phyloP scores from a whole-genome alignment of 2,329 filamentous ascomycete species.

The Saccharata proteae region DNA sequence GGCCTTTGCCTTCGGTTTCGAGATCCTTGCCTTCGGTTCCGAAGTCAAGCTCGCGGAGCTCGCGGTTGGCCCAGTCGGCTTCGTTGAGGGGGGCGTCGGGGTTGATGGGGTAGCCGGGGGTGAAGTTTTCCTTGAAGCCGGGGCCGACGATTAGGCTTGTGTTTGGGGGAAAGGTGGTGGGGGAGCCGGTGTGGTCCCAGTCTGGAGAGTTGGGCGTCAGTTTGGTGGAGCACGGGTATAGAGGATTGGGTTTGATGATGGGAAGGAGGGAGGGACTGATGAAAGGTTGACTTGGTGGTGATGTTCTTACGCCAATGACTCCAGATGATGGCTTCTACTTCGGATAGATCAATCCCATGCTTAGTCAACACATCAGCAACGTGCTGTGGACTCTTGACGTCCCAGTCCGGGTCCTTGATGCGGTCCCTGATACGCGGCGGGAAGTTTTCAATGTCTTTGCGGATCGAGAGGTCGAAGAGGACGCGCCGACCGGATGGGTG shows the following conservation, averaged over 20 bases:
- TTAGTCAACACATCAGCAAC: conserved; percentile 27
- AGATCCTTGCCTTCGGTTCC: too few relatives aligned
- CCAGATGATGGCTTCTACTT: conserved; percentile 28
- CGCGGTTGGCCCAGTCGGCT: conserved; percentile 14
- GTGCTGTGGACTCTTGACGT: conserved; percentile 30
- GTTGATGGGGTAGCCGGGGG: conserved; percentile 35
- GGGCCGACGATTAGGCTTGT: conserved; percentile 42
- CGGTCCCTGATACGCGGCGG: neutral
- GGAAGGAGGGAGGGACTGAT: too few relatives aligned
- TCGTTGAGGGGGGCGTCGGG: conserved; percentile 14
- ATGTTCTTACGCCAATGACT: conserved; percentile 11
- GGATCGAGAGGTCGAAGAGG: conserved; percentile 36
- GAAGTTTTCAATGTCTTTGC: conserved; percentile 34
- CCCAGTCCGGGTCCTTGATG: conserved; percentile 21
- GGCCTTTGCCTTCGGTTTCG: conserved; percentile 2
- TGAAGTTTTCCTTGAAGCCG: conserved; percentile 34
- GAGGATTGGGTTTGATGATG: too few relatives aligned
- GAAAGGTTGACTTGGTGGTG: conserved; percentile 21
- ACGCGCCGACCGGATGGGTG: conserved; percentile 30
- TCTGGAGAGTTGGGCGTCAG: conserved; percentile 16
- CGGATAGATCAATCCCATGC: conserved; percentile 17
- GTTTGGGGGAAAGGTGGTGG: conserved; percentile 31
- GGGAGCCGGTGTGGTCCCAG: conserved; percentile 43
- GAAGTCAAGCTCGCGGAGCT: conserved; percentile 15
- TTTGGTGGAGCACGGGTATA: neutral